These are phyloP conservation scores for Sporothrix protearum DNA, from an alignment of 2,329 filamentous ascomycete genomes.

Conservation along the genomic window DNA sequence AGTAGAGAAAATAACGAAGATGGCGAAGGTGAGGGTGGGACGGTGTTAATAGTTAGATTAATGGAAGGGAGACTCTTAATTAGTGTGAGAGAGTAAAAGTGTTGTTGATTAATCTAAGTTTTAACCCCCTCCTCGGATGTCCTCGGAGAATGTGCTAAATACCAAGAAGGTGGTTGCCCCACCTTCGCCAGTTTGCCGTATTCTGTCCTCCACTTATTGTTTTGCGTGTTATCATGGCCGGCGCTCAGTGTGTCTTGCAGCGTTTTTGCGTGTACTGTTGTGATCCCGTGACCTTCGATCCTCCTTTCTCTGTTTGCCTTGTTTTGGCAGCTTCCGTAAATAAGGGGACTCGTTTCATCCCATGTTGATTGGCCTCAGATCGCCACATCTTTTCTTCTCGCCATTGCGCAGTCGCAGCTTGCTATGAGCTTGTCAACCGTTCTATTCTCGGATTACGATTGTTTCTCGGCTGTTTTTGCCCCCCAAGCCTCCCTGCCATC, in stretches of 20 bases:
- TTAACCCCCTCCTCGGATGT: too few relatives aligned
- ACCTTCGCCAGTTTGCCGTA: too few relatives aligned
- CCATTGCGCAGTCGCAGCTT: neutral
- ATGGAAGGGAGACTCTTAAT: too few relatives aligned
- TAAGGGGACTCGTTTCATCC: conserved; percentile 24
- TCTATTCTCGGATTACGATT: neutral
- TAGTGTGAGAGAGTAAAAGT: too few relatives aligned
- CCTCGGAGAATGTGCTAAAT: too few relatives aligned
- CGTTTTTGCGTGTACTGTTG: neutral
- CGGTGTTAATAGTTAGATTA: too few relatives aligned
- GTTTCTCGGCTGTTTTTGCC: neutral
- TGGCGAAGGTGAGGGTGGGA: too few relatives aligned
- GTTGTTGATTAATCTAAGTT: too few relatives aligned
- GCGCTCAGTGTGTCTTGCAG: neutral
- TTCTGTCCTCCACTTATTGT: neutral
- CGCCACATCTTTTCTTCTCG: neutral
- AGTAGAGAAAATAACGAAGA: too few relatives aligned
- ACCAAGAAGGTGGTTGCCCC: too few relatives aligned
- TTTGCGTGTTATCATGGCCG: neutral
- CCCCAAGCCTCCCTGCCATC: conserved; percentile 8
- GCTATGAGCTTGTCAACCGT: neutral
- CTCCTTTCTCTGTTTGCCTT: neutral
- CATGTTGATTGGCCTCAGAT: conserved; percentile 21
- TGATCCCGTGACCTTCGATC: neutral
- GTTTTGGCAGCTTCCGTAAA: neutral